phyloP scores from a whole-genome alignment of 805 yeast genomes.

The Soucietia sequanensis region DNA sequence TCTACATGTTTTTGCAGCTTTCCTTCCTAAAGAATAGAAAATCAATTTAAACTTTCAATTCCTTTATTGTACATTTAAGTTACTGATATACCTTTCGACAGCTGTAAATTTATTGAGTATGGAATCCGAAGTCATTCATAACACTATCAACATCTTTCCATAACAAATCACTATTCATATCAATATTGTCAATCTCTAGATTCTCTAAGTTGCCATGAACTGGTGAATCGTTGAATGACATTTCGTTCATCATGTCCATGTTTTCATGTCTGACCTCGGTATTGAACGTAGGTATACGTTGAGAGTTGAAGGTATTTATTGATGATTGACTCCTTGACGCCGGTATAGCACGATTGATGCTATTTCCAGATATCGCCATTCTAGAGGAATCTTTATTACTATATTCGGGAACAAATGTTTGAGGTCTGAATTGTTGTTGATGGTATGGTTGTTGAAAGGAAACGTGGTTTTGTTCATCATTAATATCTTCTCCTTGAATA shows the following conservation, averaged over 20 bases:
- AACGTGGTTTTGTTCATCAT: no score
- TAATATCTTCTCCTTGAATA: no score
- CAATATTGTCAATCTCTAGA: conserved; percentile 42
- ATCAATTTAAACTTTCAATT: neutral
- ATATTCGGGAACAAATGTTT: conserved; percentile 5
- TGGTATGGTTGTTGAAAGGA: conserved; percentile 5
- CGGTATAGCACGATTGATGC: conserved; percentile 2
- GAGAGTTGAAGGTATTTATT: neutral
- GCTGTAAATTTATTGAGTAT: conserved; percentile 50
- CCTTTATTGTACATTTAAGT: neutral
- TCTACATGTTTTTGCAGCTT: no score
- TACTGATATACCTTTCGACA: neutral
- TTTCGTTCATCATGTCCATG: conserved; percentile 2
- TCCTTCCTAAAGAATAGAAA: no score
- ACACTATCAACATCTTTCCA: conserved; percentile 86
- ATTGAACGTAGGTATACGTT: neutral
- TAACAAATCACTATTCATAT: conserved; percentile 50
- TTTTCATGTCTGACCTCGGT: conserved; percentile 1
- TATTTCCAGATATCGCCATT: conserved; percentile 3
- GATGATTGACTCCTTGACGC: neutral
- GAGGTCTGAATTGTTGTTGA: conserved; percentile 6
- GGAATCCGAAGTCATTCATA: conserved; percentile 91
- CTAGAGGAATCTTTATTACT: conserved; percentile 1
- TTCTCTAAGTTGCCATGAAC: conserved; percentile 27
- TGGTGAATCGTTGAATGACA: conserved; percentile 21